Evolutionary conservation across 257 asterid species (phyloP), one percentile per base, ranked within the genome.

Genomic region (Prunella vulgaris): DNA sequence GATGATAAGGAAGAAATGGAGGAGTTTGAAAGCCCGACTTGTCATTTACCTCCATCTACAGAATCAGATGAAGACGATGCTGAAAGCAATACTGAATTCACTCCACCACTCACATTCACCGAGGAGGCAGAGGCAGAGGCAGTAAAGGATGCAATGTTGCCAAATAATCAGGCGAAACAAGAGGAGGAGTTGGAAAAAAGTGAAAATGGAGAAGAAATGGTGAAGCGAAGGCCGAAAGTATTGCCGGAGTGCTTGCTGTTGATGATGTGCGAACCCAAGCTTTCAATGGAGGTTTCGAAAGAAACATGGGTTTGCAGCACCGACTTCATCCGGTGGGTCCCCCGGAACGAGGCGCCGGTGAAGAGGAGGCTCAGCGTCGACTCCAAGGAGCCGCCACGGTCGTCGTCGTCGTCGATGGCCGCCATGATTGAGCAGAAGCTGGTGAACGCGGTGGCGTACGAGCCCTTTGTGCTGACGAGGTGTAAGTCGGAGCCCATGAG

Each of bases 401-500:
- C 58, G 28, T 14, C 84, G 58, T 74, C 96, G 63, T 88, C 97
- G n/a, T 90, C 96, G 1, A 90, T 90, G 68, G 95, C 96, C 62
- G 70, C 86, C 4, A 73, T 87, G 90, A 81, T 89, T 28, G 97
- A 94, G 73, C 96, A 87, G 79, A 91, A 89, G 87, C 85, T 90
- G 71, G 95, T 81, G 69, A 88, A 87, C 2, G 96, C 79, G 37
- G 97, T 77, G 21, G 82, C 53, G 14, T 84, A 89, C 62, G 99
- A 94, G 90, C 97, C 97, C 72, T 84, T 86, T 25, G 99, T 80
- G 78, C 80, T 94, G 74, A 89, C 96, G 0, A 78, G 99, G 78
- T 94, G 99, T 74, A 94, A 94, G 84, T 94, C 99, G 5, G 99
- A 91, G 93, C 99, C 99, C 56, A 87, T 94, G 97, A 87, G 90